These are phyloP conservation scores for Mychonastes homosphaera DNA, from an alignment of 139 green algal species.

Conservation along the genomic window DNA sequence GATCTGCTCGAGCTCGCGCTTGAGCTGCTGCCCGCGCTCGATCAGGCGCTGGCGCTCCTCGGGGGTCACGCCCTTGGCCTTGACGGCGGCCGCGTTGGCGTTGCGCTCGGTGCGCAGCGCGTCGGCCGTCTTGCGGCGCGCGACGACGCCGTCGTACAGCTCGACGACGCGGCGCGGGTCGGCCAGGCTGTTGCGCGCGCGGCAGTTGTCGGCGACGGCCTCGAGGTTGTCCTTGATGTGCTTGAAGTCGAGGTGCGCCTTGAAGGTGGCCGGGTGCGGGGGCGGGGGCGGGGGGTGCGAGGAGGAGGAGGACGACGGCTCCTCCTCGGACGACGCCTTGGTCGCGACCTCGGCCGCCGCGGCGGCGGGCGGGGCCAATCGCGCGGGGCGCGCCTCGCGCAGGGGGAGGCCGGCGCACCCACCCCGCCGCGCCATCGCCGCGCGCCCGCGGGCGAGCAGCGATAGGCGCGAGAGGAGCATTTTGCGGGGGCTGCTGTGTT, in stretches of 20 bases:
- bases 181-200: slow-evolving; percentile 47
- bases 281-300: no score
- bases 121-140: slow-evolving; percentile 51
- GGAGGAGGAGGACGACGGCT: no score
- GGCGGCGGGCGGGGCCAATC: background rate
- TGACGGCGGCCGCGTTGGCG: slow-evolving; percentile 79
- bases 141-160: slow-evolving; percentile 78
- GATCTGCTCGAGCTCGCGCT: slow-evolving; percentile 67
- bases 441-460: background rate
- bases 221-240: slow-evolving; percentile 69
- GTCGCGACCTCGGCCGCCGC: background rate
- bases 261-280: slow-evolving; percentile 34
- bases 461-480: no score
- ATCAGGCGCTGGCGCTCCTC: slow-evolving; percentile 61
- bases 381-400: background rate
- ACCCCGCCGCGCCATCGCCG: background rate
- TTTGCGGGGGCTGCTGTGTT: no score
- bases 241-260: slow-evolving; percentile 79
- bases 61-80: slow-evolving; percentile 56
- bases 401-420: background rate
- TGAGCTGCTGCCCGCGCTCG: slow-evolving; percentile 74
- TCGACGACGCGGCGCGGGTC: slow-evolving; percentile 58
- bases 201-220: slow-evolving; percentile 54
- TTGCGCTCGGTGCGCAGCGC: slow-evolving; percentile 66
- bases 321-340: no score